Evolutionary conservation across 805 yeast species (phyloP).

Genomic region (Saturnispora gosingensis): DNA sequence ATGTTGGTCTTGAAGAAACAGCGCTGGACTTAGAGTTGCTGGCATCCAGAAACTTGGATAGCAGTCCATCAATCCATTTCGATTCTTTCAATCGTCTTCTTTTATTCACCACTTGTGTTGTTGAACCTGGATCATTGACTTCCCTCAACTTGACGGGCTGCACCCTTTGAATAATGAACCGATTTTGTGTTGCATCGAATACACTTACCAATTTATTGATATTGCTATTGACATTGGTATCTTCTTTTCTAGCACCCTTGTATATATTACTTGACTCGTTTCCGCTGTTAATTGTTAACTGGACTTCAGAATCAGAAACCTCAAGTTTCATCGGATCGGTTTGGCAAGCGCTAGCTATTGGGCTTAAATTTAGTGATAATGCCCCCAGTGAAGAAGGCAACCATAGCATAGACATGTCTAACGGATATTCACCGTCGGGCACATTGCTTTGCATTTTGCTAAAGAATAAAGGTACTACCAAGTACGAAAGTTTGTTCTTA

Average conservation of each 20-base stretch:
- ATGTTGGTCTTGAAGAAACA: background rate
- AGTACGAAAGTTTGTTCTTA: background rate
- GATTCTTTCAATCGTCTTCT: background rate
- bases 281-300: background rate
- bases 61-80: background rate
- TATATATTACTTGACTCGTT: background rate
- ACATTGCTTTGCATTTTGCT: constrained; percentile 8
- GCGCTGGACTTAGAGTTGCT: background rate
- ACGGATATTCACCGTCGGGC: constrained; percentile 30
- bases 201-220: constrained; percentile 1
- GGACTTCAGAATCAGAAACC: background rate
- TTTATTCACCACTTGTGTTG: background rate
- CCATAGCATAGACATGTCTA: constrained; percentile 18
- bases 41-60: background rate
- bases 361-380: background rate
- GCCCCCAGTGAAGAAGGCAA: background rate
- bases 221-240: background rate
- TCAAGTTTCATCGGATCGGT: background rate
- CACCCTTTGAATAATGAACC: background rate
- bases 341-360: no score
- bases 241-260: background rate
- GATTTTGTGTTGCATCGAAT: background rate
- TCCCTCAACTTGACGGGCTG: background rate
- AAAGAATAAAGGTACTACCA: background rate
- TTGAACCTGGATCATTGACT: background rate